phyloP scores from a whole-genome alignment of 176 grass and related monocot species.

The Cymbopogon citratus region DNA sequence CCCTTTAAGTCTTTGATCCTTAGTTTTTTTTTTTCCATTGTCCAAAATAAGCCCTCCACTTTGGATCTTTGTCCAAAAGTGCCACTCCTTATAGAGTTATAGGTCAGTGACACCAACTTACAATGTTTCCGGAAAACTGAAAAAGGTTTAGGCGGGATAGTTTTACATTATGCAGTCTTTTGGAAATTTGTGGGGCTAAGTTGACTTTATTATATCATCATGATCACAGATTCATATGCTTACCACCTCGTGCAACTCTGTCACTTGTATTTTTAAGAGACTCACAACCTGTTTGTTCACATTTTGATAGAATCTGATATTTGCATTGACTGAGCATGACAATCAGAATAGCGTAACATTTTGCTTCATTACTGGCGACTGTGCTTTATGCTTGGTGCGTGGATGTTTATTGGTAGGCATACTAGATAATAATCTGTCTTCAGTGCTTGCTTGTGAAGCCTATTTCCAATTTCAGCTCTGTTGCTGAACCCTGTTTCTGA shows the following conservation, averaged over 20 bases:
- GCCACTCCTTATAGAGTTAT: neutral
- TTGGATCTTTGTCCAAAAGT: neutral
- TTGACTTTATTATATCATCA: neutral
- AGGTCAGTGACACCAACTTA: neutral
- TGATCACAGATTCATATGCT: neutral
- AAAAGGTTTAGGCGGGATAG: neutral
- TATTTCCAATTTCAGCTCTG: neutral
- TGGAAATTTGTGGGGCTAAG: neutral
- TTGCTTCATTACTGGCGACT: neutral
- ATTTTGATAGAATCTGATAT: slow-evolving; percentile 3
- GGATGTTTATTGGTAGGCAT: neutral
- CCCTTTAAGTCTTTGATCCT: neutral
- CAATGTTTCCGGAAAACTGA: neutral
- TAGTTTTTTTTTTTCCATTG: slow-evolving; percentile 6
- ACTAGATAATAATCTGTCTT: neutral
- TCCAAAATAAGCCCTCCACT: neutral
- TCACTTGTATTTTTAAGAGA: neutral
- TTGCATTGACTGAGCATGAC: neutral
- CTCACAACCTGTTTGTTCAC: neutral
- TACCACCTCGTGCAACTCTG: neutral
- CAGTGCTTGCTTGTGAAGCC: neutral
- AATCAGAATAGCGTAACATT: neutral
- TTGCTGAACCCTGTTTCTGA: slow-evolving; percentile 6
- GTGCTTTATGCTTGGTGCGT: neutral
- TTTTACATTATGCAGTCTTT: neutral